These are phyloP conservation scores for Pythium oligandrum DNA, from an alignment of 352 stramenopile species.

Conservation along the genomic window DNA sequence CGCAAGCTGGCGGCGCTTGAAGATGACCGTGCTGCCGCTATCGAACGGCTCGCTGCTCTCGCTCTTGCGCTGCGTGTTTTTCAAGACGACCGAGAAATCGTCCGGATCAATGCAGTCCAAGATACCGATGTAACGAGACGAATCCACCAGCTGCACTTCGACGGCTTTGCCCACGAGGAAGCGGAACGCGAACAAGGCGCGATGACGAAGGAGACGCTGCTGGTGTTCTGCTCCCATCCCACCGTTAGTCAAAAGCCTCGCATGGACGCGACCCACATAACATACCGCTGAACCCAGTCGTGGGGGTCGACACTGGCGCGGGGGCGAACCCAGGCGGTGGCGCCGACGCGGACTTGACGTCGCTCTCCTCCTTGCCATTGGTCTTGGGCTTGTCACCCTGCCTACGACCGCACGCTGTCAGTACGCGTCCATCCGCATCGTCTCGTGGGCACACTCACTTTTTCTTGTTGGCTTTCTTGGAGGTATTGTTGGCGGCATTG, in stretches of 20 bases:
- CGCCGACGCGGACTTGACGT: slow-evolving; percentile 17
- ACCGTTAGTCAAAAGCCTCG: no score
- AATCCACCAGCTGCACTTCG: slow-evolving; percentile 55
- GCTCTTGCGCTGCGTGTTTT: slow-evolving; percentile 57
- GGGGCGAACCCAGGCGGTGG: slow-evolving; percentile 36
- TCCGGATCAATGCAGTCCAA: slow-evolving; percentile 82
- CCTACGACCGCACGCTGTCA: no score
- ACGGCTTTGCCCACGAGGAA: slow-evolving; percentile 77
- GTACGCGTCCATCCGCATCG: no score
- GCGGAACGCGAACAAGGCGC: slow-evolving; percentile 74
- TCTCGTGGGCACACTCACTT: slow-evolving; percentile 11
- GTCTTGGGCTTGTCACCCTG: not conserved
- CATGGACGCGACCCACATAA: not conserved
- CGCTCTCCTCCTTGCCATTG: slow-evolving; percentile 15
- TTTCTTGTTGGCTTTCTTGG: slow-evolving; percentile 22
- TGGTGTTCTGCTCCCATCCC: slow-evolving; percentile 32
- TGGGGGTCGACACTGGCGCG: slow-evolving; percentile 11
- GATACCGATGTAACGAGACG: slow-evolving; percentile 61
- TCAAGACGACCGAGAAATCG: slow-evolving; percentile 79
- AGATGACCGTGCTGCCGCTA: slow-evolving; percentile 71
- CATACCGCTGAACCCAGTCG: slow-evolving; percentile 43
- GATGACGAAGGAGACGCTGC: slow-evolving; percentile 67
- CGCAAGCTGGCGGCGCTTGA: slow-evolving; percentile 59
- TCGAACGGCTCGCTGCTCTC: slow-evolving; percentile 47
- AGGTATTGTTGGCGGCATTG: slow-evolving; percentile 5